Conservation (phyloP, 1,284 basidiomycete species). For the Ganoderma lingzhi region DNA sequence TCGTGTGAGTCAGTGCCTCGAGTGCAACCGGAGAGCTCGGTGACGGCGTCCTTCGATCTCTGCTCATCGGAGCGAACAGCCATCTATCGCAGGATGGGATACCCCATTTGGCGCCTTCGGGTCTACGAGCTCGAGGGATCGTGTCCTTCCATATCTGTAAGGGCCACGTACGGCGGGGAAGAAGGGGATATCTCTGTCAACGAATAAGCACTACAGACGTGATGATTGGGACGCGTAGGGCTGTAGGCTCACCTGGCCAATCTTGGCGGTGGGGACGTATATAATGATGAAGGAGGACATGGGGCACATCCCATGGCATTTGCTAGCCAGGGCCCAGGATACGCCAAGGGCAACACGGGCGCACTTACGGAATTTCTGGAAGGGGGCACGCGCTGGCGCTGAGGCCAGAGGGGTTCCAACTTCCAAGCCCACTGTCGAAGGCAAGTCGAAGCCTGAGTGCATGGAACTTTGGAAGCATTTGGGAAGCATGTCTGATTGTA, state of each 20-base stretch:
- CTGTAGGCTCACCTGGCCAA: too few species aligned
- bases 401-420: too few species aligned
- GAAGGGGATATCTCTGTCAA: background rate
- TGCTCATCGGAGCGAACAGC: background rate
- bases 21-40: background rate
- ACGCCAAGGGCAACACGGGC: too few species aligned
- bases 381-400: too few species aligned
- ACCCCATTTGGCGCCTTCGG: background rate
- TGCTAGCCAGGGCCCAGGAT: too few species aligned
- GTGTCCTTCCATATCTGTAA: background rate
- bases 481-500: background rate
- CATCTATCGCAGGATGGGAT: background rate
- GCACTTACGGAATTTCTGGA: too few species aligned
- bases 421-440: background rate
- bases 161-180: background rate
- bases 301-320: too few species aligned
- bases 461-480: background rate
- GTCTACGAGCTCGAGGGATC: background rate
- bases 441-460: background rate
- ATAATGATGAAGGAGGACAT: too few species aligned
- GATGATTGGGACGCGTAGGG: too few species aligned
- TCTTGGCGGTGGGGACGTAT: too few species aligned
- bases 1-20: background rate
- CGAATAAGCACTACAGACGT: background rate
- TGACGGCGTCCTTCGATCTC: background rate